Evolutionary conservation across 768 basidiomycete species (phyloP).

Genomic region (Pseudohyphozyma bogoriensis): DNA sequence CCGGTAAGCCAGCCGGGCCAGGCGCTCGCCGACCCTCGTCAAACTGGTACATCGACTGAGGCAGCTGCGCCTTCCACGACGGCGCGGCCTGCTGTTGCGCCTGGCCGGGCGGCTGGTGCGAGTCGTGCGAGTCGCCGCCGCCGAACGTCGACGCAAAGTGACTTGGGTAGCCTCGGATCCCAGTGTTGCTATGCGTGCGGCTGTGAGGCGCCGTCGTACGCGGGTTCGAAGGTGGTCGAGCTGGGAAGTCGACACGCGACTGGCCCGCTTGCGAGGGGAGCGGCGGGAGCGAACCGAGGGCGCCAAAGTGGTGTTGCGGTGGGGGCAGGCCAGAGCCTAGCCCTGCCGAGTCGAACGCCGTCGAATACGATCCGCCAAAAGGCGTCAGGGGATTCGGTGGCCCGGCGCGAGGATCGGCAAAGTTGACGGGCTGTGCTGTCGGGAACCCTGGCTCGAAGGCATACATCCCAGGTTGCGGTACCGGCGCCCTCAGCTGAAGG

Average conservation of each 20-base stretch:
- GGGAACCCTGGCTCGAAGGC: conserved; percentile 17
- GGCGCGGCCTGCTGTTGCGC: conserved; percentile 1
- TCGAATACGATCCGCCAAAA: background rate
- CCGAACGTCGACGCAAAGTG: conserved; percentile 2
- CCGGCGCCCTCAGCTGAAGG: conserved; percentile 26
- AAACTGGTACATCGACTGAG: background rate
- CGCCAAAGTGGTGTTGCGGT: background rate
- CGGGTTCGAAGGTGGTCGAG: conserved; percentile 17
- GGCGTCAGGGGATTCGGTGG: background rate
- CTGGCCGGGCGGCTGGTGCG: background rate
- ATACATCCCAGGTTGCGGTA: conserved; percentile 9
- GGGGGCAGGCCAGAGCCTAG: background rate
- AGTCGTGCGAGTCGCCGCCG: background rate
- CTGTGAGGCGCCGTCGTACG: background rate
- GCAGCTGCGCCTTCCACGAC: background rate
- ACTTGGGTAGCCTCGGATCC: background rate
- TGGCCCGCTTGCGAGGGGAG: background rate
- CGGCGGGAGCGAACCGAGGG: conserved; percentile 13
- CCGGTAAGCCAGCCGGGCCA: conserved; percentile 3
- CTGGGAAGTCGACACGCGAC: background rate
- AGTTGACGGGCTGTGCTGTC: background rate
- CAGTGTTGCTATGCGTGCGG: background rate
- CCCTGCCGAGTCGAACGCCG: background rate
- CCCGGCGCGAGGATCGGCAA: conserved; percentile 9
- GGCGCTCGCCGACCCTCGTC: conserved; percentile 12